A percentile compares a stretch with the other conserved stretches of the same genome.
Evolutionary conservation across 805 yeast species (phyloP).

Genomic region (Yarrowia sp.): DNA sequence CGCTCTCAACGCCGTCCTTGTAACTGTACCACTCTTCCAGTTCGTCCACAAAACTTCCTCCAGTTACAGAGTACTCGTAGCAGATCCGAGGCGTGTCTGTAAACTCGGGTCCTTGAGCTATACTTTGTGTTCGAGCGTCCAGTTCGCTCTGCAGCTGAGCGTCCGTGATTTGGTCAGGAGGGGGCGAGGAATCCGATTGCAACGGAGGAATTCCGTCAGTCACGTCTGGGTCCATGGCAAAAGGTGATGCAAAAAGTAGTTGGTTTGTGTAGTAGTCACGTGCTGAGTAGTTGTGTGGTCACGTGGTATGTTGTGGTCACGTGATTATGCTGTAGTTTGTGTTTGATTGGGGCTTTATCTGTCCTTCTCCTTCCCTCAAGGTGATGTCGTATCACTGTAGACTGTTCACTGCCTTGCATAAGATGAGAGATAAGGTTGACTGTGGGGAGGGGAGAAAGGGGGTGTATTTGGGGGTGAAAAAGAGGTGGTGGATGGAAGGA

Average conservation of each 20-base stretch:
- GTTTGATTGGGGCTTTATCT: too few relatives aligned
- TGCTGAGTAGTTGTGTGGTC: not conserved
- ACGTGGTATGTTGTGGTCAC: too few relatives aligned
- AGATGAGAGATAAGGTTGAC: too few relatives aligned
- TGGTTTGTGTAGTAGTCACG: not conserved
- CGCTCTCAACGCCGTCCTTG: conserved; percentile 15
- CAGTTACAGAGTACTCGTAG: conserved; percentile 53
- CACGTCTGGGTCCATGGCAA: conserved; percentile 21
- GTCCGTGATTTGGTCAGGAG: conserved; percentile 23
- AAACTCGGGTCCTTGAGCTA: conserved; percentile 38
- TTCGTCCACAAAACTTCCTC: conserved; percentile 53
- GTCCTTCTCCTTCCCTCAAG: too few relatives aligned
- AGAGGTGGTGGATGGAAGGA: too few relatives aligned
- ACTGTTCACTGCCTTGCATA: too few relatives aligned
- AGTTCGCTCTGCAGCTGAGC: conserved; percentile 33
- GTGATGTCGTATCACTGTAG: too few relatives aligned
- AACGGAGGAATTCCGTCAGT: conserved; percentile 17
- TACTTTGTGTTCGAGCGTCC: conserved; percentile 27
- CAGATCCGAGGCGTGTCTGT: conserved; percentile 53
- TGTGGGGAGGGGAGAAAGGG: too few relatives aligned
- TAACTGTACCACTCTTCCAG: conserved; percentile 57
- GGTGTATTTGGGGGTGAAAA: too few relatives aligned
- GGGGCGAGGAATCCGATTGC: conserved; percentile 15
- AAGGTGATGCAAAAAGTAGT: not conserved
- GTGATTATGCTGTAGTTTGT: too few relatives aligned